A percentile compares a stretch with the other conserved stretches of the same genome.
Evolutionary conservation across 371 early-diverging fungal genomes (phyloP).

Genomic region (Massospora cicadina): DNA sequence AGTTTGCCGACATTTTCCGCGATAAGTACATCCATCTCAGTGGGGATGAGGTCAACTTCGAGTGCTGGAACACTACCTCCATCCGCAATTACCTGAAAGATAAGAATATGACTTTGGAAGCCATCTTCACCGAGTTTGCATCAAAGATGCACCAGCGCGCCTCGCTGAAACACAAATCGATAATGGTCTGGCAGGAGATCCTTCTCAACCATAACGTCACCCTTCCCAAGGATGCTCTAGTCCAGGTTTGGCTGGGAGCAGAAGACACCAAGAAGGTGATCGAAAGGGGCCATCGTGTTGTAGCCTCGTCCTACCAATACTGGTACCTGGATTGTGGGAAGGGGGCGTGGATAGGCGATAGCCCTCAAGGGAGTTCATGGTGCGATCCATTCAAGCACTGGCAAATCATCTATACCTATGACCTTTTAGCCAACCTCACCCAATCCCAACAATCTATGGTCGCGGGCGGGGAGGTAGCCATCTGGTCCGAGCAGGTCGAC

Average conservation of each 20-base stretch:
- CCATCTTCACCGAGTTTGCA: slow-evolving; percentile 17
- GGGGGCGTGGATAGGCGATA: slow-evolving; percentile 29
- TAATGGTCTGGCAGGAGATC: slow-evolving; percentile 37
- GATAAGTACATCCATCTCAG: slow-evolving; percentile 45
- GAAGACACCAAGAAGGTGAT: slow-evolving; percentile 27
- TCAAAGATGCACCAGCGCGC: slow-evolving; percentile 16
- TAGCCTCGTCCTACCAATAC: slow-evolving; percentile 32
- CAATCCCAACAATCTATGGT: slow-evolving; percentile 18
- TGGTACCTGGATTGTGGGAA: slow-evolving; percentile 55
- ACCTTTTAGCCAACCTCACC: slow-evolving; percentile 20
- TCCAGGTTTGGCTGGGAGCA: slow-evolving; percentile 36
- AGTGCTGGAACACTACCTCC: slow-evolving; percentile 31
- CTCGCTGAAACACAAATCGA: slow-evolving; percentile 21
- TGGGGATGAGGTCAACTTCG: slow-evolving; percentile 49
- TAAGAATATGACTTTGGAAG: slow-evolving; percentile 9
- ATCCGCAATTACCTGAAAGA: slow-evolving; percentile 19
- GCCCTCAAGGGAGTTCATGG: slow-evolving; percentile 38
- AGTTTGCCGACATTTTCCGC: slow-evolving; percentile 34
- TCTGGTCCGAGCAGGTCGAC: slow-evolving; percentile 64
- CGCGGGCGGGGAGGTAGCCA: slow-evolving; percentile 35
- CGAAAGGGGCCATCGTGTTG: slow-evolving; percentile 28
- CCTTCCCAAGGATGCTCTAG: slow-evolving; percentile 24
- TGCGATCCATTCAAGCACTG: slow-evolving; percentile 66
- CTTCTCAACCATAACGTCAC: slow-evolving; percentile 25
- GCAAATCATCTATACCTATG: slow-evolving; percentile 59